Conservation (phyloP, 1,284 basidiomycete species). For the Moniliella sp. region DNA sequence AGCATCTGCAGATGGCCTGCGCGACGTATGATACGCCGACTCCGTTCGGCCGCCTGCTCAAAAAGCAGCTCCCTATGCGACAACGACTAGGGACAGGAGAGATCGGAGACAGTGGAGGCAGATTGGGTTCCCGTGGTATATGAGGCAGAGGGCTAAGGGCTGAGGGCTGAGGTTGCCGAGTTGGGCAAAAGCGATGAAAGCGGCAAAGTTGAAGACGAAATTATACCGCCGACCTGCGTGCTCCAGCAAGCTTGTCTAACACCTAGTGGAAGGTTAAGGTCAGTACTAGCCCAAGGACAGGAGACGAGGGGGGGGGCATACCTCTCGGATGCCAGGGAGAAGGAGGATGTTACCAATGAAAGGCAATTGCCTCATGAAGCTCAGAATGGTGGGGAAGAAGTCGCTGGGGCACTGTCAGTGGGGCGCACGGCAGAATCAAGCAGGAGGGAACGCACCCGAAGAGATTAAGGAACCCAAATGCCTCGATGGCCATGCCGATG, state of each 20-base stretch:
- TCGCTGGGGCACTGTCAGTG: slow-evolving; percentile 43
- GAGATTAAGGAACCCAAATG: slow-evolving; percentile 61
- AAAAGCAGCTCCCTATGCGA: too few species aligned
- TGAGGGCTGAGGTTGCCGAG: too few species aligned
- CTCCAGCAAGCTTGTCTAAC: slow-evolving; percentile 35
- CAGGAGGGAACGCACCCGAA: slow-evolving; percentile 55
- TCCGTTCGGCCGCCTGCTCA: too few species aligned
- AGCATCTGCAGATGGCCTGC: too few species aligned
- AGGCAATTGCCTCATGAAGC: slow-evolving; percentile 80
- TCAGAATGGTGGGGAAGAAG: slow-evolving; percentile 95
- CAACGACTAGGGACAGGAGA: too few species aligned
- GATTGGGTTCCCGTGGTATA: too few species aligned
- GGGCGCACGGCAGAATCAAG: not conserved
- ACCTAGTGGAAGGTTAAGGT: slow-evolving; percentile 6
- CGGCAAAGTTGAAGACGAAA: not conserved
- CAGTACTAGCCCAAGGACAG: not conserved
- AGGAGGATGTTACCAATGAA: slow-evolving; percentile 69
- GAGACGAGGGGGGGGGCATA: slow-evolving; percentile 8
- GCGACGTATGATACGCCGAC: too few species aligned
- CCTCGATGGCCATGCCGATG: slow-evolving; percentile 75
- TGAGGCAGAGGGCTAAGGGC: too few species aligned
- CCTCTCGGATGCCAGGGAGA: slow-evolving; percentile 43
- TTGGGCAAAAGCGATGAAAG: too few species aligned
- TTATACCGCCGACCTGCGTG: slow-evolving; percentile 36
- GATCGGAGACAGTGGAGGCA: too few species aligned